Percentiles rank a stretch among this genome's conserved stretches.
Conservation (phyloP, 2,329 filamentous ascomycete genomes). For the Fusarium sp. region DNA sequence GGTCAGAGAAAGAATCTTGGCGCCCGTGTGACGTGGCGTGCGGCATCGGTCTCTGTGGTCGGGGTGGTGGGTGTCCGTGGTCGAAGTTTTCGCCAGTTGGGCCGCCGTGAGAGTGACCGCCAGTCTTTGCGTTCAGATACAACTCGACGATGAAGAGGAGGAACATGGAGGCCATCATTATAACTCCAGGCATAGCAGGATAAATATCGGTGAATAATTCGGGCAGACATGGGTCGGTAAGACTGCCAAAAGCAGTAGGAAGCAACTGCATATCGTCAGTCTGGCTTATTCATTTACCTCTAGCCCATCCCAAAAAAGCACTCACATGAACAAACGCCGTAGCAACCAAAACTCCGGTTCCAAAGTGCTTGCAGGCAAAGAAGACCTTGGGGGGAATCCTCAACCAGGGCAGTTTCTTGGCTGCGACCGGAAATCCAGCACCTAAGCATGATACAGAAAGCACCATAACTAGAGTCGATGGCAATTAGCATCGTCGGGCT, state of each 20-base stretch:
- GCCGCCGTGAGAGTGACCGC: slow-evolving; percentile 72
- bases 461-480: slow-evolving; percentile 44
- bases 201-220: slow-evolving; percentile 73
- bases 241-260: slow-evolving; percentile 71
- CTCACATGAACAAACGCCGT: slow-evolving; percentile 81
- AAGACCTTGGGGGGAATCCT: slow-evolving; percentile 71
- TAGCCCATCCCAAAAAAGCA: not conserved
- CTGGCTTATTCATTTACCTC: not conserved
- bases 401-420: slow-evolving; percentile 71
- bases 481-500: not conserved
- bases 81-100: slow-evolving; percentile 59
- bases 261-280: slow-evolving; percentile 59
- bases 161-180: slow-evolving; percentile 76
- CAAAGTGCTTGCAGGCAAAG: slow-evolving; percentile 77
- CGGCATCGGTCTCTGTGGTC: slow-evolving; percentile 17
- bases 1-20: not conserved
- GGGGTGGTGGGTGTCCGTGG: not conserved
- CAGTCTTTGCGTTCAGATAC: slow-evolving; percentile 72
- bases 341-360: slow-evolving; percentile 80
- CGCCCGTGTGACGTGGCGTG: slow-evolving; percentile 10
- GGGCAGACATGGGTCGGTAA: slow-evolving; percentile 70
- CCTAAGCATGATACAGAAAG: slow-evolving; percentile 52
- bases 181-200: slow-evolving; percentile 74
- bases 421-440: slow-evolving; percentile 67
- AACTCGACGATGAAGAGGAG: slow-evolving; percentile 74